Evolutionary conservation across 2,329 filamentous ascomycete genomes (phyloP).

Genomic region (Acrodontium crateriforme): DNA sequence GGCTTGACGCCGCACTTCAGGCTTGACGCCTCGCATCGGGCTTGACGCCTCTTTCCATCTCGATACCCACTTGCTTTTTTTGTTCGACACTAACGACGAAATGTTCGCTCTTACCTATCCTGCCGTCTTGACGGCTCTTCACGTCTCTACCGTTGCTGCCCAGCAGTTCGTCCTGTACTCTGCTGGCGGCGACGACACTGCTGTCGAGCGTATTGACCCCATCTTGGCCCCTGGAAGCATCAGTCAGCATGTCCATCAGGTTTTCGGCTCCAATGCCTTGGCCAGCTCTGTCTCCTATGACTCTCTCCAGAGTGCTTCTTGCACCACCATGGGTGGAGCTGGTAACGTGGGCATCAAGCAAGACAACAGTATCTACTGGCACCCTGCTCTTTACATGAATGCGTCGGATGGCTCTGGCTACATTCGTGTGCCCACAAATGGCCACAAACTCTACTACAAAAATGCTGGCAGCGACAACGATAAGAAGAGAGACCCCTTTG

Average conservation of each 20-base stretch:
- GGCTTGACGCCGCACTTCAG: too few species aligned
- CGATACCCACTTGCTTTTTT: too few species aligned
- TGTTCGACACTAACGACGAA: too few species aligned
- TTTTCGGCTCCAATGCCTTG: conserved; percentile 58
- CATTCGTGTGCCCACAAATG: conserved; percentile 42
- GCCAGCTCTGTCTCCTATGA: conserved; percentile 46
- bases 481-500: conserved; percentile 50
- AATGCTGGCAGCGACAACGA: conserved; percentile 27
- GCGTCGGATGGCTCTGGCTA: conserved; percentile 49
- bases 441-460: conserved; percentile 64
- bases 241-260: conserved; percentile 53
- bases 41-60: too few species aligned
- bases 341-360: conserved; percentile 28
- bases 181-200: conserved; percentile 19
- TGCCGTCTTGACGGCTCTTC: conserved; percentile 7
- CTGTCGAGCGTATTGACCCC: conserved; percentile 49
- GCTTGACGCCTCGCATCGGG: too few species aligned
- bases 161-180: conserved; percentile 17
- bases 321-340: conserved; percentile 15
- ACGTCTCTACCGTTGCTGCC: conserved; percentile 7
- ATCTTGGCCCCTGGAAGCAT: conserved; percentile 48
- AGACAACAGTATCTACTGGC: conserved; percentile 67
- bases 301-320: conserved; percentile 46
- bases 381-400: conserved; percentile 55
- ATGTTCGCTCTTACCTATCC: not conserved